Percentiles rank a stretch among this genome's conserved stretches.
These are phyloP conservation scores for Candida dajiaensis DNA, from an alignment of 805 yeast genomes.

Conservation along the genomic window DNA sequence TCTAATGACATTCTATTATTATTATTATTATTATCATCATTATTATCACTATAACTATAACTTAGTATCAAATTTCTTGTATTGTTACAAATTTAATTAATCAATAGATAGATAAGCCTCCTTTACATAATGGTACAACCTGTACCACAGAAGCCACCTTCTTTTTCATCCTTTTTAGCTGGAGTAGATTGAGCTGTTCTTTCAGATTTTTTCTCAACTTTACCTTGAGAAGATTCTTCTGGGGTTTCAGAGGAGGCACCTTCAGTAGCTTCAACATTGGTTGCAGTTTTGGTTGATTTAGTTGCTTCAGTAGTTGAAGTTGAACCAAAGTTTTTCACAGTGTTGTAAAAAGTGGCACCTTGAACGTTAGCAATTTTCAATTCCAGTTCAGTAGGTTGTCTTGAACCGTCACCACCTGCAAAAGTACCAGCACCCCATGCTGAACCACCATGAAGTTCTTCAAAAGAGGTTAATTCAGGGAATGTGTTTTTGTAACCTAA, in stretches of 20 bases:
- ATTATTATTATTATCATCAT: background rate
- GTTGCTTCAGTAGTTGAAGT: background rate
- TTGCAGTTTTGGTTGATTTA: constrained; percentile 4
- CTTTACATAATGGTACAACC: constrained; percentile 29
- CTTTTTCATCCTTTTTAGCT: constrained; percentile 15
- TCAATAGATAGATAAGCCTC: background rate
- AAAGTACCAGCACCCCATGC: constrained; percentile 85
- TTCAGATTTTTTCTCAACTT: constrained; percentile 11
- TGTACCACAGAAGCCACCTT: constrained; percentile 17
- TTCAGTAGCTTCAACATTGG: constrained; percentile 7
- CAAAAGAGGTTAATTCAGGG: constrained; percentile 47
- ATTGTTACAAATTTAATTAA: background rate
- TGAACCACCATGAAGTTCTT: constrained; percentile 74
- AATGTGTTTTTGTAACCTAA: constrained; percentile 63
- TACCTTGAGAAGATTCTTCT: background rate
- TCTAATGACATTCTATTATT: background rate
- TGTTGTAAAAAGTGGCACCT: constrained; percentile 57
- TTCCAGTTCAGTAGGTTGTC: constrained; percentile 62
- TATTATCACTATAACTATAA: too few relatives aligned
- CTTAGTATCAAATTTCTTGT: too few relatives aligned
- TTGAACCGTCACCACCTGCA: constrained; percentile 72
- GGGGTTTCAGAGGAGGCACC: constrained; percentile 9
- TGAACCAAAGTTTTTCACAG: constrained; percentile 29
- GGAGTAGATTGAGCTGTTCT: constrained; percentile 16
- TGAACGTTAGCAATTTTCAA: constrained; percentile 57